Base-by-base conservation (phyloP, 352 stramenopile genomes). In the Phytophthora chlamydospora region DNA sequence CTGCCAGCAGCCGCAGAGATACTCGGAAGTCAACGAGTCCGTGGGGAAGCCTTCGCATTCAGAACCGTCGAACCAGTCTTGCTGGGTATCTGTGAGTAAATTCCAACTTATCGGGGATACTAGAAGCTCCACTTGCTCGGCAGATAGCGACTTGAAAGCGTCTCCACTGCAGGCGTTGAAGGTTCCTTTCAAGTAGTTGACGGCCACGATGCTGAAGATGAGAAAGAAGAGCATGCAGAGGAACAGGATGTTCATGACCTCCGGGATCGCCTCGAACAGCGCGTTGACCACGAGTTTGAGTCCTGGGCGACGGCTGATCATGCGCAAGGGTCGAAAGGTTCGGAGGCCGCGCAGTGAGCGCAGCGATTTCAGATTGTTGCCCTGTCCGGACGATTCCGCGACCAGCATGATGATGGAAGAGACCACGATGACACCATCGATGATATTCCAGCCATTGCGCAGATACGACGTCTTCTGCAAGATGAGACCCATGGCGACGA, bases 201-300 rank as follows among this genome's bases (percentile, higher is more conserved):
- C 91, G 4, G 90, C 85, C 52, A 98, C 77, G 53, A 98, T 98
- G 55, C 90, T 96, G 77, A 98, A 99, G 42, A 98, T 97, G 21
- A 98, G 76, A 52, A 97, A 97, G 60, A 98, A 97, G 0, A 98
- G 73, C 39, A 90, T 76, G 47, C 90, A 98, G 2, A 99, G 75
- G 47, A 97, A 80, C 3, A 95, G 58, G 3, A 97, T 84, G 66
- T 97, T 98, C 4, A 93, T 65, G 8, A 98, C 90, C 14, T 78
- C 76, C 0, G 90, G 92, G n/a, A 98, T 96, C 13, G 88, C 85
- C 46, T 91, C 78, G 17, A 98, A 83, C 14, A 98, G 68, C 0
- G 91, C 79, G 21, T 97, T 97, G 3, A 98, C 91, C 0, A 98
- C 91, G 8, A 98, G 63, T 31, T 93, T 93, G 0, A 98, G 65